Evolutionary conservation across 805 yeast genomes (phyloP).

Genomic region (Phaffomyces antillensis): DNA sequence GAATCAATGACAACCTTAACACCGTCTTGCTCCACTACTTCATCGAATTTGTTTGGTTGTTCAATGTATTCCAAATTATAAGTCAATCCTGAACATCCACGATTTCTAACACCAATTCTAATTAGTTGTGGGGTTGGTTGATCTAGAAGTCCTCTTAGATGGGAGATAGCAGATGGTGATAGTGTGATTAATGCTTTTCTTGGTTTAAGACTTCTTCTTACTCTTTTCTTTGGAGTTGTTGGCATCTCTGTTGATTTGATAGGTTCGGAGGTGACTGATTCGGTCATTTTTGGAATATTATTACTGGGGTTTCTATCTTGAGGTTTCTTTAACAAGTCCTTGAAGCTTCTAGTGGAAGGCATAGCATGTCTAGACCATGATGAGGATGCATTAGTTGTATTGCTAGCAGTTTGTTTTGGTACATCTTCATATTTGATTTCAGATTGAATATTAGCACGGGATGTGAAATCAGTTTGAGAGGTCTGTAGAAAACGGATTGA

Average conservation of each 20-base stretch:
- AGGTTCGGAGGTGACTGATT: background rate
- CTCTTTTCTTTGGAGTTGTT: conserved; percentile 28
- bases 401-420: background rate
- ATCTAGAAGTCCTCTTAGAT: conserved; percentile 57
- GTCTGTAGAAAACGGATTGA: conserved; percentile 4
- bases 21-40: conserved; percentile 86
- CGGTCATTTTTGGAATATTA: background rate
- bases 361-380: conserved; percentile 23
- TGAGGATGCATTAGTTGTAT: too few species aligned
- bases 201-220: conserved; percentile 69
- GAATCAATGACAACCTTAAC: conserved; percentile 91
- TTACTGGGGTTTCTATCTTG: background rate
- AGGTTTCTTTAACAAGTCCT: conserved; percentile 17
- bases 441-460: conserved; percentile 1
- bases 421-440: conserved; percentile 8
- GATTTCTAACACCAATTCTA: conserved; percentile 87
- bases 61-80: conserved; percentile 88
- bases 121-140: conserved; percentile 87
- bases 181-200: conserved; percentile 85
- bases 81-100: conserved; percentile 95
- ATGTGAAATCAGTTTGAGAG: conserved; percentile 3
- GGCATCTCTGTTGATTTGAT: conserved; percentile 9
- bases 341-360: conserved; percentile 22
- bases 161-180: conserved; percentile 67
- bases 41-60: conserved; percentile 92